Evolutionary conservation across 192 early-diverging fungal genomes (phyloP).

Genomic region (Dissophora ornata): DNA sequence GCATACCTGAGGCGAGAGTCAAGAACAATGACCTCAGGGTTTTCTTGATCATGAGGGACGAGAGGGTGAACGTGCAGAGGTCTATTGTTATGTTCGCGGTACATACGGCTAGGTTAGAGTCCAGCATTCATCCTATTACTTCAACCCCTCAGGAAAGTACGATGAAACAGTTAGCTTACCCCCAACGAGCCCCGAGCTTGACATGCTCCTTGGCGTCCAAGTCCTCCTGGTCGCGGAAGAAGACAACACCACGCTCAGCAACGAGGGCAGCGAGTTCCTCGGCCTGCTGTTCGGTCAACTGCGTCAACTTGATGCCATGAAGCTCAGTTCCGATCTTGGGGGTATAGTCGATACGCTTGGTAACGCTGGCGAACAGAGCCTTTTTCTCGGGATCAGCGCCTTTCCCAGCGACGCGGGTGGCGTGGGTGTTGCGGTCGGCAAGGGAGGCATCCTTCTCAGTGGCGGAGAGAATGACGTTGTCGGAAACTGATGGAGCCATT

Average conservation of each 20-base stretch:
- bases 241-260: conserved; percentile 75
- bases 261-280: conserved; percentile 72
- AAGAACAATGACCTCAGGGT: conserved; percentile 44
- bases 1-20: conserved; percentile 40
- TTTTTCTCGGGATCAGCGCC: conserved; percentile 66
- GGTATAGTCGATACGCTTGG: conserved; percentile 65
- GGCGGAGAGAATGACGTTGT: conserved; percentile 36
- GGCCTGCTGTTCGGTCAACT: conserved; percentile 70
- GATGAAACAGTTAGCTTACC: not conserved
- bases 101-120: too few relatives aligned
- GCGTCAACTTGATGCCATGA: conserved; percentile 65
- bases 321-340: conserved; percentile 76
- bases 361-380: conserved; percentile 64
- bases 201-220: conserved; percentile 64
- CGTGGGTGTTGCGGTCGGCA: conserved; percentile 50
- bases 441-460: conserved; percentile 27
- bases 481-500: conserved; percentile 39
- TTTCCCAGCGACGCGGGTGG: conserved; percentile 52
- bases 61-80: conserved; percentile 50
- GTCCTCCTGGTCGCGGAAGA: conserved; percentile 74
- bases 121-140: too few relatives aligned
- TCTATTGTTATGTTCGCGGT: not conserved
- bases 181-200: conserved; percentile 62
- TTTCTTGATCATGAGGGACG: conserved; percentile 28
- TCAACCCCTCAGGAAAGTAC: too few relatives aligned